Percentiles rank a stretch among this genome's conserved stretches.
These are phyloP conservation scores for Lagenaria siceraria DNA, from an alignment of 306 rosid species.

Conservation along the genomic window DNA sequence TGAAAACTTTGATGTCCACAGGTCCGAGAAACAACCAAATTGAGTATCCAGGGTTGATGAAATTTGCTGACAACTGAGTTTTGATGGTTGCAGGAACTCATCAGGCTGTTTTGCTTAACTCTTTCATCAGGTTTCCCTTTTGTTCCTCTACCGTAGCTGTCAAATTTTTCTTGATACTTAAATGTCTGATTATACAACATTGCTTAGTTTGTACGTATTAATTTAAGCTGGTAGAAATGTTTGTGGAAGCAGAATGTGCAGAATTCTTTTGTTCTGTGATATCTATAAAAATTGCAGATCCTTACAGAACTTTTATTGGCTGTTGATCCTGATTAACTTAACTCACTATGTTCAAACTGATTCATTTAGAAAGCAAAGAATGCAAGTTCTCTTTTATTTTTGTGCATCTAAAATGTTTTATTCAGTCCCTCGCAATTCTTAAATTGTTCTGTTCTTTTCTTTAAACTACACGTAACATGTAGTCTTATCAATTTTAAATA, in stretches of 20 bases:
- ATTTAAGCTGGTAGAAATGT: background rate
- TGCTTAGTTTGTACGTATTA: background rate
- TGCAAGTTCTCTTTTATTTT: background rate
- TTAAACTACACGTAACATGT: no score
- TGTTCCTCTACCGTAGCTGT: conserved; percentile 23
- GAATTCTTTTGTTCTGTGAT: background rate
- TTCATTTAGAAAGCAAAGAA: background rate
- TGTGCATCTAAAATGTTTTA: background rate
- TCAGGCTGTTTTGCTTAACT: conserved; percentile 21
- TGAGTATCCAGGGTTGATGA: conserved; percentile 14
- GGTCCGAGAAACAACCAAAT: conserved; percentile 11
- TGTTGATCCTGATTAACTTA: background rate
- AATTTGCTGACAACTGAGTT: conserved; percentile 24
- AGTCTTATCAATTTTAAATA: no score
- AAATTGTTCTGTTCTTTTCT: background rate
- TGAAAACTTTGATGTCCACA: conserved; percentile 11
- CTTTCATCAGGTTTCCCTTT: conserved; percentile 14
- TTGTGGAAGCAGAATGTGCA: background rate
- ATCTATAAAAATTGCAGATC: background rate
- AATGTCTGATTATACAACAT: background rate
- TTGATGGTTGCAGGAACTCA: conserved; percentile 15
- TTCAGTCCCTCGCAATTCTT: background rate
- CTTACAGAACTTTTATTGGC: background rate
- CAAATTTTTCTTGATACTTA: background rate
- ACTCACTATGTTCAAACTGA: background rate